Percentiles rank a stretch among this genome's conserved stretches.
Conservation (phyloP, 805 yeast species). For the Myxozyma vanderwaltii region DNA sequence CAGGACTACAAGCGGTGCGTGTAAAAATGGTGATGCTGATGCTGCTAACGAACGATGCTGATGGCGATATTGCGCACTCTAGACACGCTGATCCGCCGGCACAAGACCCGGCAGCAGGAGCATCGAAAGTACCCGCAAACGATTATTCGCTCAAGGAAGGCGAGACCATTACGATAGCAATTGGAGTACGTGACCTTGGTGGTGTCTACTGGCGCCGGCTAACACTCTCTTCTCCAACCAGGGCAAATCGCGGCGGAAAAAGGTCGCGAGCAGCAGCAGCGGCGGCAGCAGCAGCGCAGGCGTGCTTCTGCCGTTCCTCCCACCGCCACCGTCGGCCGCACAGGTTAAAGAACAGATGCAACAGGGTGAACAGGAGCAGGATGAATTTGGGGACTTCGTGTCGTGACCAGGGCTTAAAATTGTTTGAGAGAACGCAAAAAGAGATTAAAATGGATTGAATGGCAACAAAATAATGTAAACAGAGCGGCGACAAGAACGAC, state of each 20-base stretch:
- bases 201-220: background rate
- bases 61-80: too few relatives aligned
- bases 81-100: conserved; percentile 9
- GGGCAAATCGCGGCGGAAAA: background rate
- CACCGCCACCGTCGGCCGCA: conserved; percentile 39
- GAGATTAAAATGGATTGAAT: background rate
- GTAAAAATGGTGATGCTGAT: background rate
- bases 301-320: conserved; percentile 17
- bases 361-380: background rate
- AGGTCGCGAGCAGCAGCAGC: conserved; percentile 1
- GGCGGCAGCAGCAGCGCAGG: background rate
- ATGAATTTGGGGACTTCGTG: conserved; percentile 17
- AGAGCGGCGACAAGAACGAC: too few relatives aligned
- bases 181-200: conserved; percentile 24
- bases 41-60: background rate
- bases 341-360: conserved; percentile 17
- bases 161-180: conserved; percentile 34
- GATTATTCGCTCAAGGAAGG: conserved; percentile 39
- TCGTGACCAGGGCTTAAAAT: background rate
- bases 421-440: background rate
- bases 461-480: background rate
- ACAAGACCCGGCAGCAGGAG: background rate
- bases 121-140: conserved; percentile 10
- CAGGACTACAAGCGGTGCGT: conserved; percentile 42
- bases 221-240: background rate